These are phyloP conservation scores for Sphagnum contortum DNA, from an alignment of 225 moss, liverwort and hornwort genomes.

Conservation along the genomic window DNA sequence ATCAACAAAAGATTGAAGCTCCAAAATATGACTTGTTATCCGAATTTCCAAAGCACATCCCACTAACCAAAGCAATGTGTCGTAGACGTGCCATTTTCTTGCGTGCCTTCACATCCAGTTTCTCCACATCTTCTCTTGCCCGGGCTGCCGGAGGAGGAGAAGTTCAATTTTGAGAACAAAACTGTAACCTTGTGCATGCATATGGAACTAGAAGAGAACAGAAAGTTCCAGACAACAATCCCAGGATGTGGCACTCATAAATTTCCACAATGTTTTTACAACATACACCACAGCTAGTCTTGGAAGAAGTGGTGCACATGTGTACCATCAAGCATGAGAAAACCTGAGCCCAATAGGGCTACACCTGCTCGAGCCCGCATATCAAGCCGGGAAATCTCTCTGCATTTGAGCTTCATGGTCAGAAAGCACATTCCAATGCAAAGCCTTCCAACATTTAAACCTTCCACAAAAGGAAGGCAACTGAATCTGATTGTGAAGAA, in stretches of 20 bases:
- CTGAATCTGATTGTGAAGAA: too few relatives aligned
- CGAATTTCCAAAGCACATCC: too few relatives aligned
- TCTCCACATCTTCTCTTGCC: conserved; percentile 77
- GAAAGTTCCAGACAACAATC: neutral
- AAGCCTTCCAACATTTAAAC: too few relatives aligned
- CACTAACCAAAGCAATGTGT: conserved; percentile 54
- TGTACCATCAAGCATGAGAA: conserved; percentile 75
- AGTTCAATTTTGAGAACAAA: neutral
- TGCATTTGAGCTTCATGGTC: conserved; percentile 9
- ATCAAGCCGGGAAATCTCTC: conserved; percentile 67
- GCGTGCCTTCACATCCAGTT: conserved; percentile 74
- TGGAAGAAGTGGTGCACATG: conserved; percentile 3
- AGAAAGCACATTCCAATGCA: neutral
- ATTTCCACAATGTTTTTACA: neutral
- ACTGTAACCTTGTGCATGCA: neutral
- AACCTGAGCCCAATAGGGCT: conserved; percentile 61
- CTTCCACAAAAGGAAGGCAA: neutral
- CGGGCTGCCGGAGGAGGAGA: conserved; percentile 43
- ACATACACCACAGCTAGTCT: neutral
- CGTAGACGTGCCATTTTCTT: conserved; percentile 68
- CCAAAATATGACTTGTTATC: neutral
- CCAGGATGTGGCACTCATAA: neutral
- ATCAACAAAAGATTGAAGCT: neutral
- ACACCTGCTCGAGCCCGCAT: conserved; percentile 74
- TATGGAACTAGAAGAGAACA: neutral